A percentile compares a stretch with the other conserved stretches of the same genome.
These are phyloP conservation scores for Daldinia concentrica DNA, from an alignment of 495 filamentous ascomycete genomes.

Conservation along the genomic window DNA sequence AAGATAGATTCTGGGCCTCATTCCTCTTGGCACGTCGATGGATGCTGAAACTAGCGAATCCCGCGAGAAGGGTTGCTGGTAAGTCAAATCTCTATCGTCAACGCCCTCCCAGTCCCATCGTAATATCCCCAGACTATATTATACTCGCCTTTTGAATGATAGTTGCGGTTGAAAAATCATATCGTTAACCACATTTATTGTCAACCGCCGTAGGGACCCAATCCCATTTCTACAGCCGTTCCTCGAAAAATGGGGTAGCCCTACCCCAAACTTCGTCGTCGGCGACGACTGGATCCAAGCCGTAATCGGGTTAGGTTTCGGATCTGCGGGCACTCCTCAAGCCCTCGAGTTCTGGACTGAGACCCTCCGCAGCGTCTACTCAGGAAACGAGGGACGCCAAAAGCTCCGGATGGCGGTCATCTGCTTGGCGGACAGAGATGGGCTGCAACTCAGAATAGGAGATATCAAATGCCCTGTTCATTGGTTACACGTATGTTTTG, in stretches of 20 bases:
- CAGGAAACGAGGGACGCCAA: slow-evolving; percentile 65
- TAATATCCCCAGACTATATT: background rate
- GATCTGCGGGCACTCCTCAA: slow-evolving; percentile 53
- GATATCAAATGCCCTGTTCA: slow-evolving; percentile 68
- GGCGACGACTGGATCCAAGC: slow-evolving; percentile 64
- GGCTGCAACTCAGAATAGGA: slow-evolving; percentile 60
- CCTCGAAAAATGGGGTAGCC: slow-evolving; percentile 59
- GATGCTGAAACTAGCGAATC: slow-evolving; percentile 67
- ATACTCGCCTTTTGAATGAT: background rate
- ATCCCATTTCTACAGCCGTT: slow-evolving; percentile 51
- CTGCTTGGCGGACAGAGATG: slow-evolving; percentile 67
- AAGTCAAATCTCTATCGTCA: background rate
- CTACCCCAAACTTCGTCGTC: slow-evolving; percentile 59
- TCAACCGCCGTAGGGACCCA: slow-evolving; percentile 50
- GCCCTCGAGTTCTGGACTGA: slow-evolving; percentile 61
- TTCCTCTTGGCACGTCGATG: slow-evolving; percentile 71
- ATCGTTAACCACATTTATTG: background rate
- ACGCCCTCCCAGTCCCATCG: background rate
- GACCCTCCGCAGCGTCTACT: slow-evolving; percentile 64
- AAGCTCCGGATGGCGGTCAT: slow-evolving; percentile 66
- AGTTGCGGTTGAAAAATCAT: background rate
- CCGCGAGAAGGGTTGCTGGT: slow-evolving; percentile 64
- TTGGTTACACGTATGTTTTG: slow-evolving; percentile 66
- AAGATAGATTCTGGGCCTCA: slow-evolving; percentile 62
- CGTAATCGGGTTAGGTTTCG: slow-evolving; percentile 66